Percentiles rank a stretch among this genome's conserved stretches.
Evolutionary conservation across 352 stramenopile genomes (phyloP).

Genomic region (Phytophthora multivora): DNA sequence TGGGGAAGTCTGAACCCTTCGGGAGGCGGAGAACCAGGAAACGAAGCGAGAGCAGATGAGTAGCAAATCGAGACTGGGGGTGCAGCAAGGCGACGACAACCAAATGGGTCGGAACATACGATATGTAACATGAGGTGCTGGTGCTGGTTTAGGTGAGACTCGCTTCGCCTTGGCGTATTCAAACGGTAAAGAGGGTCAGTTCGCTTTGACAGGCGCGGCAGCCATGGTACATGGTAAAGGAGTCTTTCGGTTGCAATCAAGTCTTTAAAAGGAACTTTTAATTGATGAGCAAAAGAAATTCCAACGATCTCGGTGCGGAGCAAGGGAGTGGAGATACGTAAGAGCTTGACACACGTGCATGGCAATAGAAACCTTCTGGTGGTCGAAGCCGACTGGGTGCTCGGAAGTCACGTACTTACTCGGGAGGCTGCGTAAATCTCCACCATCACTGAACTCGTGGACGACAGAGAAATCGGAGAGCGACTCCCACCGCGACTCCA

Average conservation of each 20-base stretch:
- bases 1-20: background rate
- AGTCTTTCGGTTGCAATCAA: background rate
- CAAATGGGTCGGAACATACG: conserved; percentile 10
- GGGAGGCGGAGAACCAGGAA: background rate
- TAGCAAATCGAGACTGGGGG: conserved; percentile 7
- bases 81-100: background rate
- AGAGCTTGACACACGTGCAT: background rate
- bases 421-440: conserved; percentile 39
- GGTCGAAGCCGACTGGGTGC: conserved; percentile 7
- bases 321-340: conserved; percentile 17
- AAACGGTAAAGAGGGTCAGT: background rate
- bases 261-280: too few species aligned
- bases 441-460: conserved; percentile 53
- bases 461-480: conserved; percentile 34
- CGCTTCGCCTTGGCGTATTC: conserved; percentile 4
- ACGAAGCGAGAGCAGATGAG: conserved; percentile 5
- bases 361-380: background rate
- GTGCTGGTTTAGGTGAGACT: conserved; percentile 12
- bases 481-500: conserved; percentile 51
- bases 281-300: too few species aligned
- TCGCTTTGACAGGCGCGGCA: background rate
- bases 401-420: conserved; percentile 14
- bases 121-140: background rate
- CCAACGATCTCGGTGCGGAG: conserved; percentile 24
- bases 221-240: background rate